phyloP scores from a whole-genome alignment of 2,329 filamentous ascomycete species.

The Pseudogymnoascus sp. region DNA sequence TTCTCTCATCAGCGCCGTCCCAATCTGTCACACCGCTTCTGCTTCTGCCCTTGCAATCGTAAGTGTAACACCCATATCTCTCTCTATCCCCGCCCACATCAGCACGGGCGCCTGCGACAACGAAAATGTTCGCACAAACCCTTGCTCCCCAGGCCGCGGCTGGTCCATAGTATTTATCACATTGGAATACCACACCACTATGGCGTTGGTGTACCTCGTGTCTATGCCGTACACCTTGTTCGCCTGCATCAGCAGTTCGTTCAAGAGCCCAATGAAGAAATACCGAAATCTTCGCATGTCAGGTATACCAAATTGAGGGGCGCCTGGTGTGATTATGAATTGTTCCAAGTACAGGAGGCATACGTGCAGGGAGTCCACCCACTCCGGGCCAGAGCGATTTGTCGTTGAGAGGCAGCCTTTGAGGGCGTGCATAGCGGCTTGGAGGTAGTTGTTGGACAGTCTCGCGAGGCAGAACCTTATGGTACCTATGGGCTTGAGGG shows the following conservation, averaged over 20 bases:
- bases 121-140: too few relatives aligned
- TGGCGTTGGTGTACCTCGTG: neutral
- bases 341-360: neutral
- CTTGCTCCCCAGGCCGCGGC: too few relatives aligned
- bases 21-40: neutral
- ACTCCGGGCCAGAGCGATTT: neutral
- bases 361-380: neutral
- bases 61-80: too few relatives aligned
- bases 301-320: neutral
- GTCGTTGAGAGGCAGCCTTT: neutral
- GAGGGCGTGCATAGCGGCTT: neutral
- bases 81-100: too few relatives aligned
- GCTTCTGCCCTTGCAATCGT: too few relatives aligned
- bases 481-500: neutral
- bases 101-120: too few relatives aligned
- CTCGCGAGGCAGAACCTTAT: neutral
- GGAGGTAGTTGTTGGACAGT: neutral
- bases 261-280: neutral
- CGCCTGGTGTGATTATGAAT: neutral
- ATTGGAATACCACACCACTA: too few relatives aligned
- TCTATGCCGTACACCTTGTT: neutral
- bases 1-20: neutral
- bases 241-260: neutral
- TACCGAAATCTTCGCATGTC: neutral
- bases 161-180: too few relatives aligned